Base-by-base conservation (phyloP, 176 grass and related monocot genomes). In the Pontederia crassipes region DNA sequence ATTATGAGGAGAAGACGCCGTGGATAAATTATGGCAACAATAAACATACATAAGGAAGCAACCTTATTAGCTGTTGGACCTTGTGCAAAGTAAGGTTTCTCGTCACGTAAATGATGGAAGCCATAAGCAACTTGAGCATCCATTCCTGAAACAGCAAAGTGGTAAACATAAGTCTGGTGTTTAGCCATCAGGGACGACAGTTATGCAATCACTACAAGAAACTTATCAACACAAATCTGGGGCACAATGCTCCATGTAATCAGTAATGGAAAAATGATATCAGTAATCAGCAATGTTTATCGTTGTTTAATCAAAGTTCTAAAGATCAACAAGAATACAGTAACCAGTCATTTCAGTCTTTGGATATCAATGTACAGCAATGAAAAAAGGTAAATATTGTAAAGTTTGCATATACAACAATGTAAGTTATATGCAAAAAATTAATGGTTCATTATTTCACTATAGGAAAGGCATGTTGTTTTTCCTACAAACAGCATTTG, bases 61-160 rank as follows among this genome's bases (percentile, higher is more conserved):
- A 98, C 93, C 87, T 98, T 98, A 83, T 98, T 98, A 78, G 87
- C 65, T 74, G 92, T 64, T 65, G 93, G 93, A 59, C 93, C 93
- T 77, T 88, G 84, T 10, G 87, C 87, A 79, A 98, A 87, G 63
- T 92, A 88, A 18, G 93, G 84, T 45, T 92, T 98, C 56, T 88
- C 81, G 81, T 92, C 73, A 65, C 93, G 87, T 70, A 92, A 63
- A 71, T 83, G 87, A 72, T 98, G 93, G 74, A 98, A 98, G 28
- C 84, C 82, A 71, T 98, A 79, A 15, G 93, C 93, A 69, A 98
- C 84, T 82, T 92, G 87, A 74, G 93, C 93, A 89, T 98, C 93
- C 93, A 98, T 98, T 62, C 93, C 93, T 98, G 32, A 54, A 57
- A 67, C n/a, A 72, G 62, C 14, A 75, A 35, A 35, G 29, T 2